A percentile compares a stretch with the other conserved stretches of the same genome.
Conservation (phyloP, 1,139 yeast species). For the Geotrichum klebahnii region DNA sequence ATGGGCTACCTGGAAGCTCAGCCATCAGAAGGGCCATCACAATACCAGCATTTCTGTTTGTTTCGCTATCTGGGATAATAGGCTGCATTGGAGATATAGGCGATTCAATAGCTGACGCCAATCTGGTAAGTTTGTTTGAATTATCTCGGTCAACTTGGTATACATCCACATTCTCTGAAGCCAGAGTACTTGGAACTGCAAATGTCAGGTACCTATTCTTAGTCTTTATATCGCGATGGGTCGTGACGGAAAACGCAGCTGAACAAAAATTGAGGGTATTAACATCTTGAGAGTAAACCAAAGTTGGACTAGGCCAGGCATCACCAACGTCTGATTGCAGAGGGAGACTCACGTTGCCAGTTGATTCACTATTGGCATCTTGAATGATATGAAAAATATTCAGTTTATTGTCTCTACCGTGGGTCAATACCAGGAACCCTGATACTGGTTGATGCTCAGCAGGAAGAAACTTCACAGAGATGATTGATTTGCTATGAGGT, state of each 20-base stretch:
- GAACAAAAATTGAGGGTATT: slow-evolving; percentile 43
- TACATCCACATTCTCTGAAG: slow-evolving; percentile 39
- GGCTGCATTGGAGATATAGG: slow-evolving; percentile 14
- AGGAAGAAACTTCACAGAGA: slow-evolving; percentile 28
- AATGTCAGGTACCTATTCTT: slow-evolving; percentile 20
- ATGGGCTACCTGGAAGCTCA: neutral
- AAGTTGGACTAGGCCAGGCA: slow-evolving; percentile 33
- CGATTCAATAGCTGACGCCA: slow-evolving; percentile 20
- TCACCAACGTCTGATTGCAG: slow-evolving; percentile 21
- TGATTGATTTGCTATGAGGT: slow-evolving; percentile 36
- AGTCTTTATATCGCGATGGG: neutral
- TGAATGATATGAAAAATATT: slow-evolving; percentile 29
- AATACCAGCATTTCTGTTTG: slow-evolving; percentile 34
- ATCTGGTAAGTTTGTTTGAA: slow-evolving; percentile 27
- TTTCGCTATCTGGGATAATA: slow-evolving; percentile 3
- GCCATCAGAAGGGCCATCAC: slow-evolving; percentile 39
- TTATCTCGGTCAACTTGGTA: slow-evolving; percentile 27
- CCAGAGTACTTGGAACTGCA: slow-evolving; percentile 42
- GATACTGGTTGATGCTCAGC: neutral
- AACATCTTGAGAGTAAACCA: slow-evolving; percentile 39
- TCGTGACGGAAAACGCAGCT: slow-evolving; percentile 29
- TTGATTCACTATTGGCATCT: slow-evolving; percentile 3
- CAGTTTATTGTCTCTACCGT: slow-evolving; percentile 41
- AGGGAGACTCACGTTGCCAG: slow-evolving; percentile 23
- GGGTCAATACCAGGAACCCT: slow-evolving; percentile 34